These are phyloP conservation scores for Oryza officinalis DNA, from an alignment of 176 grass and related monocot genomes.

Conservation along the genomic window DNA sequence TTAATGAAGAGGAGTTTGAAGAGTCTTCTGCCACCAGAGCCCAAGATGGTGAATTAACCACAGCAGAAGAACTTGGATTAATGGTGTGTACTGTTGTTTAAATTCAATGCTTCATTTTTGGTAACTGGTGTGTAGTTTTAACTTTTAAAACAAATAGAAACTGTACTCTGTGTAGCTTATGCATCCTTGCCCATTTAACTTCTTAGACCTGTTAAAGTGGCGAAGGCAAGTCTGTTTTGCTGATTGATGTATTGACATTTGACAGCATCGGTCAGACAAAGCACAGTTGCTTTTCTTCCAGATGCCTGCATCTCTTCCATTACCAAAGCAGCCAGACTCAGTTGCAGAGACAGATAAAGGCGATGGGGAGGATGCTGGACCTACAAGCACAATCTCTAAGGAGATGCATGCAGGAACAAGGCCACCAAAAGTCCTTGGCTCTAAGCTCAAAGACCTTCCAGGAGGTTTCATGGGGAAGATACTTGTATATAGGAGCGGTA, in stretches of 20 bases:
- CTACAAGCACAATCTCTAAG: constrained; percentile 10
- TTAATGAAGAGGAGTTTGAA: constrained; percentile 75
- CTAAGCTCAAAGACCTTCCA: constrained; percentile 64
- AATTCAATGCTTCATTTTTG: constrained; percentile 22
- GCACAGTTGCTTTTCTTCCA: constrained; percentile 64
- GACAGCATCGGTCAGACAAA: constrained; percentile 40
- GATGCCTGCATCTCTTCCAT: constrained; percentile 64
- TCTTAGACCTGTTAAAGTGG: background rate
- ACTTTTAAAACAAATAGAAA: background rate
- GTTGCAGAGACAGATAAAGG: constrained; percentile 2
- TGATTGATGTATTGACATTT: constrained; percentile 50
- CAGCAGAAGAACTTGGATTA: constrained; percentile 62
- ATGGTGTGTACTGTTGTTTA: constrained; percentile 42
- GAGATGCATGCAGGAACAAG: background rate
- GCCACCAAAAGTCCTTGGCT: constrained; percentile 18
- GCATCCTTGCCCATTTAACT: background rate
- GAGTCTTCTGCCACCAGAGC: constrained; percentile 41
- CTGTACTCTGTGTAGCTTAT: background rate
- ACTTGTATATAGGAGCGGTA: constrained; percentile 72
- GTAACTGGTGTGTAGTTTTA: background rate
- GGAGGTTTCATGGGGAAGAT: constrained; percentile 77
- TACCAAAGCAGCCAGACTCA: constrained; percentile 27
- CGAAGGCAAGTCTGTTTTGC: background rate
- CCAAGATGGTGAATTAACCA: constrained; percentile 35
- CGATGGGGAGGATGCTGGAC: constrained; percentile 14